Conservation (phyloP, 805 yeast species). For the Yarrowia sp. region DNA sequence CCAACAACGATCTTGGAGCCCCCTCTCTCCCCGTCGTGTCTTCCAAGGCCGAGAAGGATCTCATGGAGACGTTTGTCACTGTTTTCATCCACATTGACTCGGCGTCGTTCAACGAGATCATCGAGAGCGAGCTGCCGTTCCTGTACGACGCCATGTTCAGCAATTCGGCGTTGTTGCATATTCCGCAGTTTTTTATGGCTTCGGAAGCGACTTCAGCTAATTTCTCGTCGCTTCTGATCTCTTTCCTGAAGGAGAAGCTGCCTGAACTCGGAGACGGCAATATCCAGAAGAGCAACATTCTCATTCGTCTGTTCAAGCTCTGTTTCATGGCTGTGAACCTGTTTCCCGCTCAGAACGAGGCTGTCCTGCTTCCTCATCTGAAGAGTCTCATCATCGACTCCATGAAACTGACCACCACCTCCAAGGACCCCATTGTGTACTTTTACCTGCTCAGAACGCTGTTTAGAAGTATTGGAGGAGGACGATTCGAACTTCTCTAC, state of each 20-base stretch:
- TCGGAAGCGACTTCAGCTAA: conserved; percentile 94
- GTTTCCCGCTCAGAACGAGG: conserved; percentile 84
- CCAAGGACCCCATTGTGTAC: conserved; percentile 90
- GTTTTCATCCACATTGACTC: conserved; percentile 94
- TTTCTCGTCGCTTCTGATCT: conserved; percentile 81
- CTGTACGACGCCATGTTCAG: conserved; percentile 79
- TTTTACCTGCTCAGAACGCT: conserved; percentile 86
- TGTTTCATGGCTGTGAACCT: conserved; percentile 96
- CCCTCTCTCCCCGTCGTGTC: conserved; percentile 86
- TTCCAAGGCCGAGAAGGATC: conserved; percentile 90
- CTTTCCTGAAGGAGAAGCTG: conserved; percentile 75
- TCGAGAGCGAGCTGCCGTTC: conserved; percentile 77
- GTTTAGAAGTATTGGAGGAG: conserved; percentile 96
- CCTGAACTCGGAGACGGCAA: conserved; percentile 83
- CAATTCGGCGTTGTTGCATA: conserved; percentile 84
- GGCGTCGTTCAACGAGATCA: conserved; percentile 92
- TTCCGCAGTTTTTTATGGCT: conserved; percentile 93
- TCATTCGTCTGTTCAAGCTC: conserved; percentile 85
- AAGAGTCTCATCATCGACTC: conserved; percentile 82
- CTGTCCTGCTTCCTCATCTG: conserved; percentile 86
- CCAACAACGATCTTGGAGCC: conserved; percentile 54
- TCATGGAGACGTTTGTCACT: conserved; percentile 94
- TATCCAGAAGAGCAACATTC: conserved; percentile 74
- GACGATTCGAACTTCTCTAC: conserved; percentile 90
- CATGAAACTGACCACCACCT: conserved; percentile 76